Evolutionary conservation across 2,329 filamentous ascomycete genomes (phyloP).

Genomic region (Botrytis deweyae): DNA sequence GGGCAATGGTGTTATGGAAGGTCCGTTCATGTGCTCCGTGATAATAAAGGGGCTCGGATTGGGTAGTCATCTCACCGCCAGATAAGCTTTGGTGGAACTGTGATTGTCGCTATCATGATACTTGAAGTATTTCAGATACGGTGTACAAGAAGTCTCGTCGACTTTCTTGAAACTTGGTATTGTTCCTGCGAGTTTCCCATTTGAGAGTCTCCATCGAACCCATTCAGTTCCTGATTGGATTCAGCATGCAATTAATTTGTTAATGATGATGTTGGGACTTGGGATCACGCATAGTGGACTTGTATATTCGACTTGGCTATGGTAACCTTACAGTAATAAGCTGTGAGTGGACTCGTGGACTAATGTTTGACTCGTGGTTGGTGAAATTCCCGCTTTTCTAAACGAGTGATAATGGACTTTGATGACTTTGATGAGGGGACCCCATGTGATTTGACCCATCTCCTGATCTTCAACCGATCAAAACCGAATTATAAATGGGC

Average conservation of each 20-base stretch:
- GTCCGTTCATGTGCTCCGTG: constrained; percentile 11
- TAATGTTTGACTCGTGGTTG: constrained; percentile 16
- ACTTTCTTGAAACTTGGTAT: constrained; percentile 9
- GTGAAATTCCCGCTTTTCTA: constrained; percentile 7
- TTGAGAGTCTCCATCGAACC: background rate
- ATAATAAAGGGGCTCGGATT: constrained; percentile 20
- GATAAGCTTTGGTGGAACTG: constrained; percentile 22
- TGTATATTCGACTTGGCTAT: background rate
- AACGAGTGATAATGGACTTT: constrained; percentile 5
- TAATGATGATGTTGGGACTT: constrained; percentile 1
- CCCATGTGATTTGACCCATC: constrained; percentile 15
- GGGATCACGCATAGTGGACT: background rate
- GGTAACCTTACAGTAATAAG: background rate
- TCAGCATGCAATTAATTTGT: background rate
- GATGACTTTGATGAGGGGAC: constrained; percentile 2
- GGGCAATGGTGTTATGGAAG: constrained; percentile 1
- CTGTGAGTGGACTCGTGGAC: constrained; percentile 3
- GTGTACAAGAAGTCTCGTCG: constrained; percentile 8
- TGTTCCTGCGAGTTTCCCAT: background rate
- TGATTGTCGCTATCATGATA: constrained; percentile 15
- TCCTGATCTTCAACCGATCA: constrained; percentile 15
- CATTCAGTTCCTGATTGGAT: constrained; percentile 9
- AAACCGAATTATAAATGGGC: constrained; percentile 1
- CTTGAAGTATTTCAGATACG: constrained; percentile 13
- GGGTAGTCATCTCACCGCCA: constrained; percentile 18